These are phyloP conservation scores for Diversispora epigaea DNA, from an alignment of 192 early-diverging fungal species.

Conservation along the genomic window DNA sequence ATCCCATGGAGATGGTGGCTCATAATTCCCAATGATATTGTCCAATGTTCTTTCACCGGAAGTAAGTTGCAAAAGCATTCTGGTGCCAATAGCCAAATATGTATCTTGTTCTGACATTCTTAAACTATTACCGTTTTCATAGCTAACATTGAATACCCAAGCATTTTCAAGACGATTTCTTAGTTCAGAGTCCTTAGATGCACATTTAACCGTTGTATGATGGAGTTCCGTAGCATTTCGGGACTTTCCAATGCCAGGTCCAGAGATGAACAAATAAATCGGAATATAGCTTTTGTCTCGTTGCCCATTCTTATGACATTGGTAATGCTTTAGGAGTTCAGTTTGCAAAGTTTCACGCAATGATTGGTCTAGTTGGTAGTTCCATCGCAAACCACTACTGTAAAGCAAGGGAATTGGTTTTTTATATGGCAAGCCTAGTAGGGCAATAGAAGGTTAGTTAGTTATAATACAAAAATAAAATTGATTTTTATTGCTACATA, in stretches of 20 bases:
- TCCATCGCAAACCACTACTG: conserved; percentile 21
- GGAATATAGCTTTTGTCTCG: conserved; percentile 19
- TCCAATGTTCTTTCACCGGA: conserved; percentile 17
- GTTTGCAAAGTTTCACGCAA: background rate
- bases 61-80: conserved; percentile 40
- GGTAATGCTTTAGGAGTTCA: conserved; percentile 18
- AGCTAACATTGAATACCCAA: conserved; percentile 41
- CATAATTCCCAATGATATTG: conserved; percentile 33
- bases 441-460: background rate
- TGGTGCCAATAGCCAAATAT: conserved; percentile 32
- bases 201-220: conserved; percentile 31
- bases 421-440: conserved; percentile 25
- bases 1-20: conserved; percentile 27
- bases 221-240: conserved; percentile 35
- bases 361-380: conserved; percentile 21
- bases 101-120: conserved; percentile 1
- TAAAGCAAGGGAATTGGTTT: conserved; percentile 27
- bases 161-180: conserved; percentile 33
- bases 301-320: background rate
- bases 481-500: conserved; percentile 7
- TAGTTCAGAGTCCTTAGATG: conserved; percentile 28
- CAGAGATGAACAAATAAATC: conserved; percentile 31
- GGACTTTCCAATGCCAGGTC: conserved; percentile 36
- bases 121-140: conserved; percentile 36
- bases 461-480: conserved; percentile 4